Percentiles rank a stretch among this genome's conserved stretches.
Evolutionary conservation across 2,329 filamentous ascomycete genomes (phyloP).

Genomic region (Clarireedia monteithiana): DNA sequence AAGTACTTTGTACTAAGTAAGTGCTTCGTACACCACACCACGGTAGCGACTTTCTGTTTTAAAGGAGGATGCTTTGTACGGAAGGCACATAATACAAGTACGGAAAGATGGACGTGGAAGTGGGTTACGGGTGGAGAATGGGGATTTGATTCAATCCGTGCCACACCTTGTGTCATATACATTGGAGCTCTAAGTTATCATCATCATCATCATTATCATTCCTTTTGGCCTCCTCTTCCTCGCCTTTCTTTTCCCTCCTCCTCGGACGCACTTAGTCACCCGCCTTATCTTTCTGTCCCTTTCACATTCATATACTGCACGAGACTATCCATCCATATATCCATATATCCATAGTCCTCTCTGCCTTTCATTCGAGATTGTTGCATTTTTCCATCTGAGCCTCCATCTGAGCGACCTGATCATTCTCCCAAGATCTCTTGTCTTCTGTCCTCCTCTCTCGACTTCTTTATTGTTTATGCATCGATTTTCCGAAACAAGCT

Average conservation of each 20-base stretch:
- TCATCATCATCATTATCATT: too few species aligned
- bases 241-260: background rate
- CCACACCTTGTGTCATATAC: background rate
- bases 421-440: background rate
- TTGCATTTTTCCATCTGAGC: too few species aligned
- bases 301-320: background rate
- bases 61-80: too few species aligned
- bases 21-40: too few species aligned
- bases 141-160: background rate
- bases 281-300: background rate
- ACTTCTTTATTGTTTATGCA: slow-evolving; percentile 2
- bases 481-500: background rate
- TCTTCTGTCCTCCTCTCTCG: background rate
- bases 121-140: too few species aligned
- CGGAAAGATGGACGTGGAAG: too few species aligned
- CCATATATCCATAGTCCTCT: background rate
- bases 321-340: background rate
- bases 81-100: too few species aligned
- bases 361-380: background rate
- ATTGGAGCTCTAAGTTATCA: background rate
- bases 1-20: too few species aligned
- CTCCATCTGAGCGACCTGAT: too few species aligned
- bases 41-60: too few species aligned
- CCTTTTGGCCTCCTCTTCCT: background rate
- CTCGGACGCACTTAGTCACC: background rate